Percentiles rank a stretch among this genome's conserved stretches.
Evolutionary conservation across 225 moss, liverwort and hornwort genomes (phyloP).

Genomic region (Anthoceros angustus): DNA sequence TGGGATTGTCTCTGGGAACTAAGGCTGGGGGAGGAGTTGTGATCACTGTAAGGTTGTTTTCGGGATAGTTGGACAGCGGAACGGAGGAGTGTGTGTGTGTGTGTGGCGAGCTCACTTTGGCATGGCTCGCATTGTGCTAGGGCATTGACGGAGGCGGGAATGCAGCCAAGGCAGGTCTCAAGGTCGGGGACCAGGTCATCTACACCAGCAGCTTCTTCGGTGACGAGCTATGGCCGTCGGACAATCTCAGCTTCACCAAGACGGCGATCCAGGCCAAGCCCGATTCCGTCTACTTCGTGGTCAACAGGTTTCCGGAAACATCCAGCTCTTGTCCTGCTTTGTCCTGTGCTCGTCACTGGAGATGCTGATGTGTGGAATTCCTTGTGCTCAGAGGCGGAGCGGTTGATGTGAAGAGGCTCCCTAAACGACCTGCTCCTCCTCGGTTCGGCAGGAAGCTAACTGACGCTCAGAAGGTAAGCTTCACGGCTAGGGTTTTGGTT

Average conservation of each 20-base stretch:
- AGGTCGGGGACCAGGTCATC: slow-evolving; percentile 87
- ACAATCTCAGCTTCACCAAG: slow-evolving; percentile 68
- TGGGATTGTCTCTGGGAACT: slow-evolving; percentile 69
- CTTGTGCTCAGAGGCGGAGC: slow-evolving; percentile 53
- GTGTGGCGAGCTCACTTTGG: neutral
- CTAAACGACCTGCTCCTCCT: slow-evolving; percentile 76
- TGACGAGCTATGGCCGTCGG: slow-evolving; percentile 94
- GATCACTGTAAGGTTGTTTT: slow-evolving; percentile 34
- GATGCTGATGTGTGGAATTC: neutral
- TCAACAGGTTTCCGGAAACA: slow-evolving; percentile 30
- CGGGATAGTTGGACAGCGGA: neutral
- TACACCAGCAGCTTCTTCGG: slow-evolving; percentile 99
- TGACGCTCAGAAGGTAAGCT: slow-evolving; percentile 76
- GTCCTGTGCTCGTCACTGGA: neutral
- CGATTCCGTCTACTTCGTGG: slow-evolving; percentile 81
- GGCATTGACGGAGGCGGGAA: slow-evolving; percentile 51
- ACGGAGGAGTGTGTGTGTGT: neutral
- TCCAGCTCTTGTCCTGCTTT: neutral
- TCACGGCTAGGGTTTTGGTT: neutral
- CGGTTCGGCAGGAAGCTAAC: slow-evolving; percentile 80
- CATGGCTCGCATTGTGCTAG: slow-evolving; percentile 11
- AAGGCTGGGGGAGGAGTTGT: slow-evolving; percentile 67
- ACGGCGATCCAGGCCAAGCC: slow-evolving; percentile 78
- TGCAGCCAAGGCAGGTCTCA: slow-evolving; percentile 80
- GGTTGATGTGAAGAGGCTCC: slow-evolving; percentile 73